phyloP scores from a whole-genome alignment of 202 grass and related monocot species.

The Zoysia matrella region DNA sequence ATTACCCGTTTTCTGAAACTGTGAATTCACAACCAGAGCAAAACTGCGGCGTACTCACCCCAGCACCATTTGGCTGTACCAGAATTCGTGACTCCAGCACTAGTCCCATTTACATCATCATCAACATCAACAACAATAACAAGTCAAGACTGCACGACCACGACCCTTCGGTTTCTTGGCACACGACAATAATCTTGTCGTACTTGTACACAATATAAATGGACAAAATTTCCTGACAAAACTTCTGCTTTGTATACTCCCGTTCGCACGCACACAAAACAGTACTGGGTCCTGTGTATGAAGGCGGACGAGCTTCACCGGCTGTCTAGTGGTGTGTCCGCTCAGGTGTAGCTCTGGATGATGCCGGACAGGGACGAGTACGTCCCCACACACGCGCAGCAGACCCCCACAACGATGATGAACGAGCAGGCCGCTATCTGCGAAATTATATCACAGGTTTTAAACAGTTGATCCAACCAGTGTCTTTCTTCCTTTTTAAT shows the following conservation, averaged over 20 bases:
- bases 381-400: slow-evolving; percentile 63
- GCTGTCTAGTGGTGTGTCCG: not conserved
- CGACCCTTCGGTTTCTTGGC: not conserved
- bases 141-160: not conserved
- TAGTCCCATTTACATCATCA: not conserved
- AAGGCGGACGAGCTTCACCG: not conserved
- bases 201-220: not conserved
- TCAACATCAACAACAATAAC: not conserved
- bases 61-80: too few species aligned
- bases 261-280: not conserved
- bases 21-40: too few species aligned
- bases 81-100: too few species aligned
- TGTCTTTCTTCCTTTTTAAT: not conserved
- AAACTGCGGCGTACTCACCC: too few species aligned
- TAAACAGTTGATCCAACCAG: not conserved
- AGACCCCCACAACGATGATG: slow-evolving; percentile 63
- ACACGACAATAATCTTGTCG: slow-evolving; percentile 7
- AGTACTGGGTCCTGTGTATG: not conserved
- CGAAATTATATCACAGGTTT: not conserved
- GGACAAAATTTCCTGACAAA: slow-evolving; percentile 8
- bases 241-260: not conserved
- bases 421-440: slow-evolving; percentile 52
- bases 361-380: slow-evolving; percentile 67
- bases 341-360: slow-evolving; percentile 62
- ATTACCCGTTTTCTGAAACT: too few species aligned